Evolutionary conservation across 2,329 filamentous ascomycete species (phyloP), one percentile per base, ranked within the genome.

Genomic region (Calonectria multiphialidica): DNA sequence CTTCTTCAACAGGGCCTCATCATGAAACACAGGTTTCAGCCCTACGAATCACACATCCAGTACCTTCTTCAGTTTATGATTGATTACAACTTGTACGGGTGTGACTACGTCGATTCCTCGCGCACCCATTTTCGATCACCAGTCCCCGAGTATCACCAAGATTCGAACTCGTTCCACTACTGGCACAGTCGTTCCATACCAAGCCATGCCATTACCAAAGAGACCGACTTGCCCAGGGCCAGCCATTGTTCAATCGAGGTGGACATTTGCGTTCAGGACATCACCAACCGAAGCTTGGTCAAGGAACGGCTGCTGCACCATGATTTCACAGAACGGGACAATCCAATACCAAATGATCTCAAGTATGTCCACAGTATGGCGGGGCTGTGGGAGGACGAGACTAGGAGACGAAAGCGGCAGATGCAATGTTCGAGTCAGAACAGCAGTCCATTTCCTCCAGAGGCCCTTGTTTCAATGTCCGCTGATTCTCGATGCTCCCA

Each of bases 61-160:
- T 98, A 96, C 81, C 86, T 98, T 10, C 88, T 97, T 12, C 97
- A 99, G 84, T 99, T 97, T 90, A 98, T 99, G 97, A 94, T 93
- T 75, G 97, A 99, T 82, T 99, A 97, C 87, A 99, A 98, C 81
- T 87, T 99, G 76, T 98, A 98, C 82, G 97, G 97, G 8, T 99
- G 97, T 81, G 93, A 92, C 68, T 97, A 96, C 79, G 91, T 98
- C 75, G 90, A 96, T 71, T 93, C 92, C 62, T 87, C 87, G 12
- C 94, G 91, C 74, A 90, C 92, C 1, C 88, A 85, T 33, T 98
- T 98, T 80, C 91, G 97, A 67, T 87, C 88, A 2, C 95, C 95
- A 0, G 87, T 98, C 2, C 96, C 96, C 0, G 86, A 89, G 10
- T 91, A 90, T 78, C 86, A 92, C n/a, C 88, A 93, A 25, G 85